phyloP scores from a whole-genome alignment of 805 yeast species.

The Kluyveromyces aestuarii region DNA sequence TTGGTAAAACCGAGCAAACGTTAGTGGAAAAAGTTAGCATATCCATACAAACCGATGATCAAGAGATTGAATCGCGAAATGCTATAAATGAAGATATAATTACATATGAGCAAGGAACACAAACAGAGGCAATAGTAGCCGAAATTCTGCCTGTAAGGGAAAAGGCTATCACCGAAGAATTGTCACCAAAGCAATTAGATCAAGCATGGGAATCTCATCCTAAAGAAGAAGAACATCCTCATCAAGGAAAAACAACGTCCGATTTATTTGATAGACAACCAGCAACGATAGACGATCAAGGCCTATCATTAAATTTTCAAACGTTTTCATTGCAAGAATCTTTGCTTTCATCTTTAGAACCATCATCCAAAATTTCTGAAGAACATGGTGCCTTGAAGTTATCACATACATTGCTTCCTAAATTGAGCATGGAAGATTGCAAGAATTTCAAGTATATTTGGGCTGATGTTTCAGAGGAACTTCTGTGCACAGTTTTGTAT shows the following conservation, averaged over 20 bases:
- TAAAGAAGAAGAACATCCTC: too few species aligned
- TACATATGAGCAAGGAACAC: slow-evolving; percentile 20
- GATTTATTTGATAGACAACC: neutral
- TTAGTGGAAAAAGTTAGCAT: slow-evolving; percentile 8
- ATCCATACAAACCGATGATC: slow-evolving; percentile 17
- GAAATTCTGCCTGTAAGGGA: neutral
- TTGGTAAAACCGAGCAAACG: neutral
- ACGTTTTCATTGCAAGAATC: slow-evolving; percentile 3
- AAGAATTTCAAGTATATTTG: neutral
- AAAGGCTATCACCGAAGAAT: neutral
- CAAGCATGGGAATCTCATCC: neutral
- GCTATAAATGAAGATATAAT: slow-evolving; percentile 4
- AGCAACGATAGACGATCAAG: neutral
- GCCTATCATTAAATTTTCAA: neutral
- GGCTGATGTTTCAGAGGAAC: neutral
- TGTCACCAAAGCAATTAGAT: neutral
- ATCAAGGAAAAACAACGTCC: neutral
- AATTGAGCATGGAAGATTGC: neutral
- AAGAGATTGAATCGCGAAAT: neutral
- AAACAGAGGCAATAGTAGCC: slow-evolving; percentile 9
- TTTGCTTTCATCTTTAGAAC: neutral
- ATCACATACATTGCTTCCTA: neutral
- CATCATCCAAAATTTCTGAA: neutral
- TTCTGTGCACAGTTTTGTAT: neutral
- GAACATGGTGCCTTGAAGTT: neutral